Conservation (phyloP, 1,284 basidiomycete species). For the Vanrija humicola region DNA sequence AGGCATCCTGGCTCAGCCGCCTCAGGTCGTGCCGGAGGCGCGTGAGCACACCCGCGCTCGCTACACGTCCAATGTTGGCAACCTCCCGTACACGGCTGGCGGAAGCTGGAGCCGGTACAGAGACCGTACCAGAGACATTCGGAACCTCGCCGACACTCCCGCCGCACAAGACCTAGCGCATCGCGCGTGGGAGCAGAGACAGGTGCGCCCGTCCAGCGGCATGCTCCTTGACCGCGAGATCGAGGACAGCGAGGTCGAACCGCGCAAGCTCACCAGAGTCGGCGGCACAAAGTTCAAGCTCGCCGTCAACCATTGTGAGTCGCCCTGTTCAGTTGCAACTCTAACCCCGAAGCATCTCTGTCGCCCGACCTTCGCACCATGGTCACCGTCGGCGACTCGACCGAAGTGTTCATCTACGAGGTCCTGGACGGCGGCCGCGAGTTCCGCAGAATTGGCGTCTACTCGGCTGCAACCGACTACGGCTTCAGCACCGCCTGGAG, state of each 20-base stretch:
- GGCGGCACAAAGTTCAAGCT: constrained; percentile 41
- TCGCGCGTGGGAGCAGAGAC: too few species aligned
- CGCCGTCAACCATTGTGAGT: constrained; percentile 48
- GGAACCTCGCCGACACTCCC: too few species aligned
- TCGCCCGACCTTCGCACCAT: constrained; percentile 46
- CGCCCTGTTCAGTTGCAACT: too few species aligned
- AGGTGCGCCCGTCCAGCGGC: too few species aligned
- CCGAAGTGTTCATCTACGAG: constrained; percentile 46
- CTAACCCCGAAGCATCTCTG: constrained; percentile 36
- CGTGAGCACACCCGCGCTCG: neutral
- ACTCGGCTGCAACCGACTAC: constrained; percentile 41
- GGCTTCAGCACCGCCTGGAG: constrained; percentile 48
- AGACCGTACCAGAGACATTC: too few species aligned
- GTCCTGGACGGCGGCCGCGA: constrained; percentile 43
- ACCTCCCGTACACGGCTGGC: too few species aligned
- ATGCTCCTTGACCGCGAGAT: too few species aligned
- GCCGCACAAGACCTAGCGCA: too few species aligned
- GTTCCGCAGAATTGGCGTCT: constrained; percentile 42
- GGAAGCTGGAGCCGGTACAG: too few species aligned
- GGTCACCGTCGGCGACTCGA: constrained; percentile 48
- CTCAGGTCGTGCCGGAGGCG: neutral
- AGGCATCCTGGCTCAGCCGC: constrained; percentile 7
- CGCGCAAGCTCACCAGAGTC: constrained; percentile 32
- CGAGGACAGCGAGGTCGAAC: neutral
- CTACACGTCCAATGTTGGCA: neutral